A percentile compares a stretch with the other conserved stretches of the same genome.
Conservation (phyloP, 2,329 filamentous ascomycete genomes). For the Fusarium marasasianum region DNA sequence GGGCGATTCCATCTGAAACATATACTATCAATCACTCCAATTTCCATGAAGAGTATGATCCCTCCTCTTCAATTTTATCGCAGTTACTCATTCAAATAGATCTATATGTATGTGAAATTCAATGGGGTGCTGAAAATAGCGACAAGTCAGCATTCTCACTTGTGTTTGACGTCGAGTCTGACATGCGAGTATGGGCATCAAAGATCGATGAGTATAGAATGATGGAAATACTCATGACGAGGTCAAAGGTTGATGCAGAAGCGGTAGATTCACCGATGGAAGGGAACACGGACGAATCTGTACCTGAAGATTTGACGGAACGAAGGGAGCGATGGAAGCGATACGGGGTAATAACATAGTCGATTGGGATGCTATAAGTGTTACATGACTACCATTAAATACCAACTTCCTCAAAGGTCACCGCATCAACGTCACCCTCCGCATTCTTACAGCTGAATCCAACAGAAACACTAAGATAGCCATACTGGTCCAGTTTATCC, state of each 20-base stretch:
- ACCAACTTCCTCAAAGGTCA: background rate
- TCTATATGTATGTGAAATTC: rapidly evolving
- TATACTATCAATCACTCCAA: background rate
- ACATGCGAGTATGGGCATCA: background rate
- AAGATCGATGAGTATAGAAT: background rate
- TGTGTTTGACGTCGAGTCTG: rapidly evolving
- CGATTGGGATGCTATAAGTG: rapidly evolving
- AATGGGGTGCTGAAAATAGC: rapidly evolving
- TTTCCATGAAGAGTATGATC: too few species aligned
- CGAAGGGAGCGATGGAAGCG: background rate
- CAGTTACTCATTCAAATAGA: rapidly evolving
- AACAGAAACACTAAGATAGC: background rate
- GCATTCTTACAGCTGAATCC: background rate
- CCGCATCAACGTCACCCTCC: background rate
- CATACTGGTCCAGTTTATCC: background rate
- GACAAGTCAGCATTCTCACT: background rate
- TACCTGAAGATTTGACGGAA: background rate
- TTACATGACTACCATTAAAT: background rate
- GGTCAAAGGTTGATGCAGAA: rapidly evolving
- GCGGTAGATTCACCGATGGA: rapidly evolving
- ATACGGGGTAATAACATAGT: background rate
- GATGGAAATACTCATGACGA: rapidly evolving
- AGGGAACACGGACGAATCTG: rapidly evolving
- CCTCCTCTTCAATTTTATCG: rapidly evolving
- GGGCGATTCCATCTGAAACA: background rate